Percentiles rank a stretch among this genome's conserved stretches.
phyloP scores from a whole-genome alignment of 148 eudicot species.

The Heliosperma pusillum region DNA sequence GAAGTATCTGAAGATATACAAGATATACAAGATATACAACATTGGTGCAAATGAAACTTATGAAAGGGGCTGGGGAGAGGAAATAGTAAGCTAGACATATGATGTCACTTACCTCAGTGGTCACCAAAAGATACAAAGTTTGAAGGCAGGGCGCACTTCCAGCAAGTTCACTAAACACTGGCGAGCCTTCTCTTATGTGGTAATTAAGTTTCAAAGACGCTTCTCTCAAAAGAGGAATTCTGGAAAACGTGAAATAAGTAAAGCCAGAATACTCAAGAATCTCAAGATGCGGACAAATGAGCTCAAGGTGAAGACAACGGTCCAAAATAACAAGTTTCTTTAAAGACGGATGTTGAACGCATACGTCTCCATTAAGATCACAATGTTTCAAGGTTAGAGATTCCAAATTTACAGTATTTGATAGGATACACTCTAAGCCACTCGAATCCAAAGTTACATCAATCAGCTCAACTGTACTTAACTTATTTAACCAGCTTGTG shows the following conservation, averaged over 20 bases:
- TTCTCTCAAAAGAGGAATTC: not conserved
- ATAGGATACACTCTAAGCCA: not conserved
- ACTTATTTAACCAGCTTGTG: not conserved
- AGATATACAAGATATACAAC: not conserved
- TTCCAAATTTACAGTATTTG: not conserved
- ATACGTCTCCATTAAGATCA: not conserved
- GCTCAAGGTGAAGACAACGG: not conserved
- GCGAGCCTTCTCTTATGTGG: not conserved
- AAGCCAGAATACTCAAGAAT: not conserved
- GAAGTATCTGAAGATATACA: not conserved
- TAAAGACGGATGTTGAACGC: slow-evolving; percentile 4
- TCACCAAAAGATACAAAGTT: not conserved
- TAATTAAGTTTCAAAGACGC: not conserved
- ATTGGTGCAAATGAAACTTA: no score
- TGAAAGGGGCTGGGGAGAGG: not conserved
- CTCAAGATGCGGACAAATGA: slow-evolving; percentile 2
- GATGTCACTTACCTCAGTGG: not conserved
- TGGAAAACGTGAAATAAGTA: not conserved
- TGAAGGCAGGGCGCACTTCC: not conserved
- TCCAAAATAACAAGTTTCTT: not conserved
- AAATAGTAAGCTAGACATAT: not conserved
- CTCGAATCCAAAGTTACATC: not conserved
- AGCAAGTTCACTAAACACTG: not conserved
- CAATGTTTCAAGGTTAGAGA: not conserved
- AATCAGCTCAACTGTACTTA: not conserved